These are phyloP conservation scores for Quambalaria eucalypti DNA, from an alignment of 1,284 basidiomycete genomes.

Conservation along the genomic window DNA sequence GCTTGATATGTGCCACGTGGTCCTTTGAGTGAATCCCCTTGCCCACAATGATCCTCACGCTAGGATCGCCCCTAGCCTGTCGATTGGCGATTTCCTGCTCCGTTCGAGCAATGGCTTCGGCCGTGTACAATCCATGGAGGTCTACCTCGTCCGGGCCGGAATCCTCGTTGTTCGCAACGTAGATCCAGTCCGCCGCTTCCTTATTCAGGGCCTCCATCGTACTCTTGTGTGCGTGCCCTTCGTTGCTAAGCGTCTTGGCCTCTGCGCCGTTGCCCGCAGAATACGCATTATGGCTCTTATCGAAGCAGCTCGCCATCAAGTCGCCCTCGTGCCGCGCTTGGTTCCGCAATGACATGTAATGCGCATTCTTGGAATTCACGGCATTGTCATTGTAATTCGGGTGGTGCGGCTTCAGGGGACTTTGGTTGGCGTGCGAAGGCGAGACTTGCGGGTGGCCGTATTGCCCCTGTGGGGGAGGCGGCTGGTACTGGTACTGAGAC, in stretches of 20 bases:
- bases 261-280: conserved; percentile 61
- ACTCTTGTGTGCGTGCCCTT: conserved; percentile 72
- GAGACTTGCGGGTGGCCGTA: conserved; percentile 17
- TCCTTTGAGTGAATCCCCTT: conserved; percentile 72
- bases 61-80: conserved; percentile 58
- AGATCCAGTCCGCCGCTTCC: conserved; percentile 84
- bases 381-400: conserved; percentile 15
- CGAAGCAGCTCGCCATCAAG: conserved; percentile 40
- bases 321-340: conserved; percentile 39
- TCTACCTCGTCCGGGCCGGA: conserved; percentile 50
- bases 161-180: conserved; percentile 38
- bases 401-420: conserved; percentile 15
- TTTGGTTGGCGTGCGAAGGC: background rate
- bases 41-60: conserved; percentile 79
- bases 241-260: conserved; percentile 72
- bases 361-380: conserved; percentile 37
- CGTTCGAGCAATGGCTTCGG: conserved; percentile 56
- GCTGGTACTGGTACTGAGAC: conserved; percentile 3
- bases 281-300: conserved; percentile 54
- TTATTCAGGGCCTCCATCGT: conserved; percentile 74
- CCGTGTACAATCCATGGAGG: conserved; percentile 83
- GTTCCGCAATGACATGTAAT: conserved; percentile 38
- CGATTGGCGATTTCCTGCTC: conserved; percentile 60
- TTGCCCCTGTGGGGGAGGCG: conserved; percentile 22
- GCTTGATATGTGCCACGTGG: conserved; percentile 78